phyloP scores from a whole-genome alignment of 495 filamentous ascomycete species.

The Opeltia flavorubescens region DNA sequence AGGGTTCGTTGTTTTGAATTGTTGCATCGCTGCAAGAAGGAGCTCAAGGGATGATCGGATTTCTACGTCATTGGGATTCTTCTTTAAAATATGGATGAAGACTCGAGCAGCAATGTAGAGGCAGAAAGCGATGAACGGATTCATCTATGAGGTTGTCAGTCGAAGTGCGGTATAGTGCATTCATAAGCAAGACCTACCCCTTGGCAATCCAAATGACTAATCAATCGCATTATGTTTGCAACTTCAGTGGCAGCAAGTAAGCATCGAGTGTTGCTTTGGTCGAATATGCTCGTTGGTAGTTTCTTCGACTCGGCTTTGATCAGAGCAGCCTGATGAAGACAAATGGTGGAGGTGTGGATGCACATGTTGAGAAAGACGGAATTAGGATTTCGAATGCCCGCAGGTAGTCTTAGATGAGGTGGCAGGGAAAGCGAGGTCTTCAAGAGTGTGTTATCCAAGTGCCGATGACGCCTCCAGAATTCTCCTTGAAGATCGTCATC shows the following conservation, averaged over 20 bases:
- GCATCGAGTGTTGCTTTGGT: slow-evolving; percentile 84
- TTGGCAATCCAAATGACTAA: slow-evolving; percentile 76
- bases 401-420: slow-evolving; percentile 65
- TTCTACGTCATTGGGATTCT: slow-evolving; percentile 68
- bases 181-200: slow-evolving; percentile 39
- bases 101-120: slow-evolving; percentile 89
- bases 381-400: slow-evolving; percentile 64
- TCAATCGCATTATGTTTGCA: slow-evolving; percentile 91
- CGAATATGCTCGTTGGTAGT: slow-evolving; percentile 59
- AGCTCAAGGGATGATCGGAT: slow-evolving; percentile 77
- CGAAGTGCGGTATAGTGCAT: slow-evolving; percentile 7
- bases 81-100: slow-evolving; percentile 90
- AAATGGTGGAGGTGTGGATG: slow-evolving; percentile 92
- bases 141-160: slow-evolving; percentile 64
- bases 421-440: slow-evolving; percentile 77
- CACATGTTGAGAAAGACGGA: slow-evolving; percentile 93
- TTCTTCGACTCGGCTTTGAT: slow-evolving; percentile 90
- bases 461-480: slow-evolving; percentile 90
- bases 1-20: slow-evolving; percentile 75
- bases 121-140: slow-evolving; percentile 91
- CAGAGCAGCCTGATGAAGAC: slow-evolving; percentile 93
- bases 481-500: slow-evolving; percentile 85
- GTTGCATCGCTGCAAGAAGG: slow-evolving; percentile 75
- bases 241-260: slow-evolving; percentile 90
- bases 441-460: slow-evolving; percentile 78